Conservation (phyloP, 2,329 filamentous ascomycete species). For the Fusarium xylarioides region DNA sequence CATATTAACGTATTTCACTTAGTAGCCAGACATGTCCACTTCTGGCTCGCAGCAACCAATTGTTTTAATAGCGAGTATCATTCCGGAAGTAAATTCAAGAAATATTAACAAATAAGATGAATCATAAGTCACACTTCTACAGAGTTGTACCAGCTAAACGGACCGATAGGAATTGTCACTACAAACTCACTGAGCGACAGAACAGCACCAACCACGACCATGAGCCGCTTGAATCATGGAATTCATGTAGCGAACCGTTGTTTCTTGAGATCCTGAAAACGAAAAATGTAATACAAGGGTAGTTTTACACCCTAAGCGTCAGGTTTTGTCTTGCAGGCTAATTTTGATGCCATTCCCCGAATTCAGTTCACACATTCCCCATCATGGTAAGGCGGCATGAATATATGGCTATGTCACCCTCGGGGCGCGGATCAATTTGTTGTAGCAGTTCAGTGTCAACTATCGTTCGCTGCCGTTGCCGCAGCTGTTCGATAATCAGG, state of each 20-base stretch:
- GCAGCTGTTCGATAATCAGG: conserved; percentile 68
- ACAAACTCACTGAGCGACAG: not conserved
- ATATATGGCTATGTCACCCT: rapidly evolving
- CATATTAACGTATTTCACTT: not conserved
- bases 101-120: not conserved
- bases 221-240: not conserved
- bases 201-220: not conserved
- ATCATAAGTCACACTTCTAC: too few species aligned
- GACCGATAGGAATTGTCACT: too few species aligned
- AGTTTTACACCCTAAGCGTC: too few species aligned
- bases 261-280: too few species aligned
- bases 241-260: too few species aligned
- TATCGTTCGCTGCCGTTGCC: not conserved
- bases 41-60: not conserved
- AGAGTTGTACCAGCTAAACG: too few species aligned
- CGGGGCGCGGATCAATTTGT: rapidly evolving
- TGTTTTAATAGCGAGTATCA: too few species aligned
- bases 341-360: too few species aligned
- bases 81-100: not conserved
- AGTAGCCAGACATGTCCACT: not conserved
- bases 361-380: too few species aligned
- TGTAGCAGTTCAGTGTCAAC: not conserved
- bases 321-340: too few species aligned
- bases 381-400: too few species aligned
- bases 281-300: too few species aligned